phyloP scores from a whole-genome alignment of 1,284 basidiomycete genomes.

The Amylostereum areolatum region DNA sequence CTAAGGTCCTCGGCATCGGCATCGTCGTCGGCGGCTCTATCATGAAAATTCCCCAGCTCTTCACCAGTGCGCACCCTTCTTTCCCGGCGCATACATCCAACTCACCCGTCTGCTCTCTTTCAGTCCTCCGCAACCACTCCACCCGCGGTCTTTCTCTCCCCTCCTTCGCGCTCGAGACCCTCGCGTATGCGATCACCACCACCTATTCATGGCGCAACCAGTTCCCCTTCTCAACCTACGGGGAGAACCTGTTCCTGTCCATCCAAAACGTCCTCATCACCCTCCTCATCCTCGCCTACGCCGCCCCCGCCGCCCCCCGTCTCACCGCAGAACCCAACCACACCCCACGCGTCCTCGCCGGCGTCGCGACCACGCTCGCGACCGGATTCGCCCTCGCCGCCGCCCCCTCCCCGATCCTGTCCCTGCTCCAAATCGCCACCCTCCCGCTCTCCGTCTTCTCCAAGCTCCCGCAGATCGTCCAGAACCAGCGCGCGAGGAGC shows the following conservation, averaged over 20 bases:
- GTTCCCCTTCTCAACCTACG: constrained; percentile 94
- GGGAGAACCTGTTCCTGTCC: constrained; percentile 87
- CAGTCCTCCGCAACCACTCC: constrained; percentile 60
- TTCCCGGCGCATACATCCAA: not conserved
- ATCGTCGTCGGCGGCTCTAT: constrained; percentile 92
- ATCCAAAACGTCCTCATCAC: constrained; percentile 82
- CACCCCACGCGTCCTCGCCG: constrained; percentile 24
- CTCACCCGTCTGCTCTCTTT: not conserved
- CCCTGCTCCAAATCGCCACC: constrained; percentile 70
- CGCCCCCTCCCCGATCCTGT: constrained; percentile 46
- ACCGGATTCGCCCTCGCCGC: constrained; percentile 41
- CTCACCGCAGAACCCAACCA: constrained; percentile 12
- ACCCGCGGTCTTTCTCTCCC: constrained; percentile 81
- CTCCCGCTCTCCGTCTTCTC: constrained; percentile 81
- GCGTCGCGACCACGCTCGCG: constrained; percentile 35
- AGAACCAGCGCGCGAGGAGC: constrained; percentile 67
- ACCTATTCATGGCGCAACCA: constrained; percentile 80
- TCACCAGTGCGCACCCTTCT: constrained; percentile 55
- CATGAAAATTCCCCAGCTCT: constrained; percentile 91
- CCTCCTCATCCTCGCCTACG: constrained; percentile 70
- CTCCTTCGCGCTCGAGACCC: constrained; percentile 80
- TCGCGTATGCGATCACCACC: constrained; percentile 81
- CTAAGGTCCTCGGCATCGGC: constrained; percentile 88
- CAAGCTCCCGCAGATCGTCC: constrained; percentile 83
- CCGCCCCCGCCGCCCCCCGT: constrained; percentile 23